A percentile compares a stretch with the other conserved stretches of the same genome.
Evolutionary conservation across 2,329 filamentous ascomycete genomes (phyloP).

Genomic region (Nothopassalora personata): DNA sequence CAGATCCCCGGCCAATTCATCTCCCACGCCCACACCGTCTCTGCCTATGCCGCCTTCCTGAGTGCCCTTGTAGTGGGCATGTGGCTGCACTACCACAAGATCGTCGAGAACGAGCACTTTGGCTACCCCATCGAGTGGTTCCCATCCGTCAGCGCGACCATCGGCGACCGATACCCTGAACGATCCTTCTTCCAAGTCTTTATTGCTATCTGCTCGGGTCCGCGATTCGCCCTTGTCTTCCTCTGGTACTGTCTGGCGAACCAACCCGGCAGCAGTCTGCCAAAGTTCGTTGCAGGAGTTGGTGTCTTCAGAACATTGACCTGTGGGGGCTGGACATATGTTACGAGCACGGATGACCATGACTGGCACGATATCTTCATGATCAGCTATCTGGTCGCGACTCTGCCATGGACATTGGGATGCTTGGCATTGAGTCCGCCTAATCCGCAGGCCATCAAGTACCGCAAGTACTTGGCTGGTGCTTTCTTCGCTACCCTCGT

Average conservation of each 20-base stretch:
- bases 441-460: constrained; percentile 76
- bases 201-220: constrained; percentile 93
- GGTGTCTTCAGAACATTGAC: constrained; percentile 86
- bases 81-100: constrained; percentile 87
- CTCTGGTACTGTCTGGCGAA: constrained; percentile 89
- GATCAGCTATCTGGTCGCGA: constrained; percentile 94
- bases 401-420: constrained; percentile 89
- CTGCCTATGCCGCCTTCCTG: constrained; percentile 81
- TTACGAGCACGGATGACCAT: constrained; percentile 96
- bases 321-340: constrained; percentile 96
- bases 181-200: constrained; percentile 96
- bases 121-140: constrained; percentile 57
- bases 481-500: constrained; percentile 88
- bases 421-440: constrained; percentile 83
- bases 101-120: constrained; percentile 77
- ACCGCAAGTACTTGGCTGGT: constrained; percentile 76
- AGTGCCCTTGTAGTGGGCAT: constrained; percentile 76
- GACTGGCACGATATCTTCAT: constrained; percentile 99
- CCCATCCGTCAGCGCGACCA: constrained; percentile 60
- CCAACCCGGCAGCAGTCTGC: constrained; percentile 63
- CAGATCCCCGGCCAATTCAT: constrained; percentile 80
- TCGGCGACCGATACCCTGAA: constrained; percentile 95
- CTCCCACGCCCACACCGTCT: constrained; percentile 75
- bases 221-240: constrained; percentile 82
- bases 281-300: constrained; percentile 72